These are phyloP conservation scores for Hemileccinum impolitum DNA, from an alignment of 768 basidiomycete genomes.

Conservation along the genomic window DNA sequence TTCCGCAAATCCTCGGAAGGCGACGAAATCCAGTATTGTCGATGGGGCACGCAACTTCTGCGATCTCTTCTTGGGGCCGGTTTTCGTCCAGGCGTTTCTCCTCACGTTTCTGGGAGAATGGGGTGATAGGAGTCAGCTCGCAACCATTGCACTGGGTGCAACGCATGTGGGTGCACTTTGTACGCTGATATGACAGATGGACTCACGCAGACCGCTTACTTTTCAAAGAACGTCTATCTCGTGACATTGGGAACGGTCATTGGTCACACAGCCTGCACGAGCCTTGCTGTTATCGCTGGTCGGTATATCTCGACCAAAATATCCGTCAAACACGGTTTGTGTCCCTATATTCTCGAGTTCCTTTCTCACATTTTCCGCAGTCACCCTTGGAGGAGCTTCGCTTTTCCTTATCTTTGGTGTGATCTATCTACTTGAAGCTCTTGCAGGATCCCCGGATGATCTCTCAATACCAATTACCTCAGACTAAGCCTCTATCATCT, in stretches of 20 bases:
- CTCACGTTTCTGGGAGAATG: conserved; percentile 98
- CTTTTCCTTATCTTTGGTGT: conserved; percentile 84
- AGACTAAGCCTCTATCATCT: conserved; percentile 6
- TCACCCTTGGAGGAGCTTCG: conserved; percentile 76
- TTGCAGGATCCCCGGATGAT: conserved; percentile 24
- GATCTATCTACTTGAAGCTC: conserved; percentile 71
- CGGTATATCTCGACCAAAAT: conserved; percentile 91
- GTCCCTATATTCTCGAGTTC: conserved; percentile 1
- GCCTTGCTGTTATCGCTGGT: conserved; percentile 89
- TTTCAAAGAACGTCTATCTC: conserved; percentile 79
- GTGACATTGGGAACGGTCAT: conserved; percentile 87
- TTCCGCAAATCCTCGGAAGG: conserved; percentile 14
- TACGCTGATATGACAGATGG: not conserved
- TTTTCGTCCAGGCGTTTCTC: conserved; percentile 92
- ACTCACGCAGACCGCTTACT: conserved; percentile 4
- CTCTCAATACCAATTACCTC: conserved; percentile 12
- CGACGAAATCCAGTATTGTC: conserved; percentile 25
- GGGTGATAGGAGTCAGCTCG: conserved; percentile 97
- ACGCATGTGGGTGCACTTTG: conserved; percentile 67
- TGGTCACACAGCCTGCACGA: conserved; percentile 85
- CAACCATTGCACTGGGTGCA: conserved; percentile 93
- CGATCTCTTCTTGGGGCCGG: conserved; percentile 80
- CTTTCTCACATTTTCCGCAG: conserved; percentile 36
- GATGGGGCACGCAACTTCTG: conserved; percentile 82
- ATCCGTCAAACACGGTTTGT: conserved; percentile 85